Evolutionary conservation across 306 rosid species (phyloP), one percentile per base, ranked within the genome.

Genomic region (Echinosophora koreensis): DNA sequence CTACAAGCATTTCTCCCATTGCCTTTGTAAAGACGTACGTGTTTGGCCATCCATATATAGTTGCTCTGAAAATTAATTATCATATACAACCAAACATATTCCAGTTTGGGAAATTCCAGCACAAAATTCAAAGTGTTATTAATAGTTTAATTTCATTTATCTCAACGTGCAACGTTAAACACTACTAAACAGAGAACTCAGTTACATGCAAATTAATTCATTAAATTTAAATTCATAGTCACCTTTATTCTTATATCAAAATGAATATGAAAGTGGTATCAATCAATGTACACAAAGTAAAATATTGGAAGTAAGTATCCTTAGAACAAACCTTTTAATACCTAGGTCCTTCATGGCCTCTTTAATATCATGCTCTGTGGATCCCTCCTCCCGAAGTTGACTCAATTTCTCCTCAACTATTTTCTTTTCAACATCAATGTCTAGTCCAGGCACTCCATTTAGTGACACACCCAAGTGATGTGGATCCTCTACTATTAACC

Each of bases 1-100:
- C 91, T 5, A 91, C 8, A 2, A 86, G 18, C 97, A 93, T 93
- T 78, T 91, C 98, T 8, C 91, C 98, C 97, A 93, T 88, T 51
- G 97, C 97, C 59, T 93, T 93, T 38, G 98, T 88, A 32, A 93
- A 91, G 0, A 87, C 98, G 0, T 93, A 93, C 0, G 52, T 91
- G 73, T 93, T 93, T 80, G 98, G 97, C 97, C 97, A 93, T 77
- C 97, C 98, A 66, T 83, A 78, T 11, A 13, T 0, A 35, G n/a
- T 91, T 62, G 98, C 89, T 83, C 98, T 82, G 52, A 49, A 15
- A 67, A 61, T 60, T 16, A 41, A 41, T 35, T 8, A 10, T 47
- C 5, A 73, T 34, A n/a, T n/a, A 47, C 18, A 66, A 46, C 37
- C 9, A 69, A 68, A 46, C 6, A 16, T 57, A 16, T 69, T 68